phyloP scores from a whole-genome alignment of 805 yeast species.

The Saccharomyces eubayanus region DNA sequence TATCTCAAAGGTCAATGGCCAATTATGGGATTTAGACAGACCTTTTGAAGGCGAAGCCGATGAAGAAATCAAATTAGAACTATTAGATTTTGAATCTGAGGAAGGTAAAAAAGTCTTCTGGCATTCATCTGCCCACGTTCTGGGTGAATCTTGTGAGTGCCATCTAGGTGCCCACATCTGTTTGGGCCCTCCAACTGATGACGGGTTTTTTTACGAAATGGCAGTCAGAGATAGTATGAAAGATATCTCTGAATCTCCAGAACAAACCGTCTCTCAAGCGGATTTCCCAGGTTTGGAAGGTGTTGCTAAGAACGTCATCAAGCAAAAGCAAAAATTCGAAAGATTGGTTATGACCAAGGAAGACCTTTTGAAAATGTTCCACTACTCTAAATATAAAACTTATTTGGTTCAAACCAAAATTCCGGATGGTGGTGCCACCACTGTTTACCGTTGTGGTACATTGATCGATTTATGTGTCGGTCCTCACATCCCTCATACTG shows the following conservation, averaged over 20 bases:
- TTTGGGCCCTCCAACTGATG: conserved; percentile 94
- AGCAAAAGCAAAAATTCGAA: conserved; percentile 92
- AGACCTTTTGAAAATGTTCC: conserved; percentile 83
- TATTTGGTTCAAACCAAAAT: conserved; percentile 77
- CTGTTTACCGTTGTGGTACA: conserved; percentile 97
- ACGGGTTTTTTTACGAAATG: conserved; percentile 97
- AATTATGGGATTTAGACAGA: conserved; percentile 91
- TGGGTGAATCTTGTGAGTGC: conserved; percentile 97
- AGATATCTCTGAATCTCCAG: conserved; percentile 51
- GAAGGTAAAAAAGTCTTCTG: conserved; percentile 95
- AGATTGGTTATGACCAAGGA: conserved; percentile 89
- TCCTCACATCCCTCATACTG: conserved; percentile 97
- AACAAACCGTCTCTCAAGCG: conserved; percentile 63
- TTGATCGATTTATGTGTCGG: conserved; percentile 95
- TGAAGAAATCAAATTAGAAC: conserved; percentile 45
- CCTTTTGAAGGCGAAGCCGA: conserved; percentile 66
- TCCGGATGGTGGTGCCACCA: conserved; percentile 92
- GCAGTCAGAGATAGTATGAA: conserved; percentile 42
- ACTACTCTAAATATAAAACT: conserved; percentile 92
- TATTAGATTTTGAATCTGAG: conserved; percentile 84
- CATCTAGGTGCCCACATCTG: conserved; percentile 90
- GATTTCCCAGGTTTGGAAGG: conserved; percentile 82
- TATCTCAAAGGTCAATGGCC: conserved; percentile 83
- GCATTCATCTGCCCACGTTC: conserved; percentile 97
- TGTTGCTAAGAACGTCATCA: conserved; percentile 81